Percentiles rank a stretch among this genome's conserved stretches.
These are phyloP conservation scores for Hypomontagnella monticulosa DNA, from an alignment of 495 filamentous ascomycete genomes.

Conservation along the genomic window DNA sequence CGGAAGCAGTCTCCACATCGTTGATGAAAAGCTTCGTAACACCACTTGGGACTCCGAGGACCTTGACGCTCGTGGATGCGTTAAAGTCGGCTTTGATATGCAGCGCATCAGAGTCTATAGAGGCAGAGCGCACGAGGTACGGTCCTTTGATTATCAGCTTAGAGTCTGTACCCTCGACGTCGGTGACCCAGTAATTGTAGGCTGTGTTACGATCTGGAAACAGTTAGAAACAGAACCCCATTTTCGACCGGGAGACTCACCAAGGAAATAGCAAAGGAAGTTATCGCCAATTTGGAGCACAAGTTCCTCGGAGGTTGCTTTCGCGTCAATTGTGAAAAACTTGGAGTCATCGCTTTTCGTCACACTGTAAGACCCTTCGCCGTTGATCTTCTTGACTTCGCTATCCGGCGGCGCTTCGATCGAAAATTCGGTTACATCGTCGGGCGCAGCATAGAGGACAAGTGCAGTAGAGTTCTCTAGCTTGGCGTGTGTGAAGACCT, in stretches of 20 bases:
- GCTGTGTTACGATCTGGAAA: conserved; percentile 70
- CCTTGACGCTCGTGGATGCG: conserved; percentile 67
- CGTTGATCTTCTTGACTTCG: conserved; percentile 62
- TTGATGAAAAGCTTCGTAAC: conserved; percentile 70
- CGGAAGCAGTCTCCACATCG: conserved; percentile 61
- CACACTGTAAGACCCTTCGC: conserved; percentile 49
- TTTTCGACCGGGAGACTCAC: conserved; percentile 23
- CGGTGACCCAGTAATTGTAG: conserved; percentile 78
- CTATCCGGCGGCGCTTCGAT: conserved; percentile 55
- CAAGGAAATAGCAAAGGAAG: conserved; percentile 61
- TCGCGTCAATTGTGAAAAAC: conserved; percentile 45
- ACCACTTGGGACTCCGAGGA: conserved; percentile 66
- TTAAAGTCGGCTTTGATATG: conserved; percentile 78
- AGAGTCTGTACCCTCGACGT: conserved; percentile 52
- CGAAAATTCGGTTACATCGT: conserved; percentile 75
- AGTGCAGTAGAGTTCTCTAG: conserved; percentile 60
- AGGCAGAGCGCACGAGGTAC: conserved; percentile 76
- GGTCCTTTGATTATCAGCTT: conserved; percentile 73
- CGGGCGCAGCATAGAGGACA: conserved; percentile 74
- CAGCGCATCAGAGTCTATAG: conserved; percentile 59
- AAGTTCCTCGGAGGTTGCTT: conserved; percentile 13
- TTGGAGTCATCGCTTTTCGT: conserved; percentile 50
- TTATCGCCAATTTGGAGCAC: conserved; percentile 63
- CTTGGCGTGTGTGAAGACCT: conserved; percentile 72
- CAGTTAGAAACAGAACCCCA: background rate